Evolutionary conservation across 2,329 filamentous ascomycete species (phyloP).

Genomic region (Claviceps sp.): DNA sequence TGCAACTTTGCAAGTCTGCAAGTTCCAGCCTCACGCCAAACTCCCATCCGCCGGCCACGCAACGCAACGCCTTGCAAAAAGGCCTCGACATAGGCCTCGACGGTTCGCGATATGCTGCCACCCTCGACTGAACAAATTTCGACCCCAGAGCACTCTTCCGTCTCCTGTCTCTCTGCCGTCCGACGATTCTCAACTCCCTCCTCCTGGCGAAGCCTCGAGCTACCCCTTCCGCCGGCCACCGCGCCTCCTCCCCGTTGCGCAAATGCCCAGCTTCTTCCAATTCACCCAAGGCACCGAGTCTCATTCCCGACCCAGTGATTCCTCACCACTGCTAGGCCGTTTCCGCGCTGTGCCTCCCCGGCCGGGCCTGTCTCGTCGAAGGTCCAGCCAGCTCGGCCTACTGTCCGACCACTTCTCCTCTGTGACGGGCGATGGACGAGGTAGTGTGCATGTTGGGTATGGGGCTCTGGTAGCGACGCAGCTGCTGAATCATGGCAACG

Average conservation of each 20-base stretch:
- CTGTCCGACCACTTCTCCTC: constrained; percentile 19
- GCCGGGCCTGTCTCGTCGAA: constrained; percentile 15
- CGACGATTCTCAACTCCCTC: neutral
- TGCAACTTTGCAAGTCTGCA: no score
- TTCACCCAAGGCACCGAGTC: constrained; percentile 54
- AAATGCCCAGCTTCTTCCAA: constrained; percentile 52
- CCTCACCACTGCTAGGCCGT: constrained; percentile 48
- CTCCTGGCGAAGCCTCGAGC: neutral
- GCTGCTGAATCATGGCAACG: constrained; percentile 22
- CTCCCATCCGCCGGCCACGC: neutral
- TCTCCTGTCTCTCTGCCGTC: neutral
- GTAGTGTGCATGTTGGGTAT: constrained; percentile 44
- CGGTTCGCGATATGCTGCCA: neutral
- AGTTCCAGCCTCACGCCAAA: neutral
- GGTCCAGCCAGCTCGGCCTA: constrained; percentile 25
- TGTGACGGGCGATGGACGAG: constrained; percentile 21
- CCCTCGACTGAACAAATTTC: neutral
- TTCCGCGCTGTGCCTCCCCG: constrained; percentile 48
- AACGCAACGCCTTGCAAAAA: neutral
- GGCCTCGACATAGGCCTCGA: neutral
- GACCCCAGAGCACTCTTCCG: neutral
- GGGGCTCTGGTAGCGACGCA: constrained; percentile 36
- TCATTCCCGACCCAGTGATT: constrained; percentile 36
- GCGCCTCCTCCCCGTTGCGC: constrained; percentile 1
- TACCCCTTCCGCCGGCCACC: neutral